A percentile compares a stretch with the other conserved stretches of the same genome.
phyloP scores from a whole-genome alignment of 768 basidiomycete species.

The Daedaleopsis nitida region DNA sequence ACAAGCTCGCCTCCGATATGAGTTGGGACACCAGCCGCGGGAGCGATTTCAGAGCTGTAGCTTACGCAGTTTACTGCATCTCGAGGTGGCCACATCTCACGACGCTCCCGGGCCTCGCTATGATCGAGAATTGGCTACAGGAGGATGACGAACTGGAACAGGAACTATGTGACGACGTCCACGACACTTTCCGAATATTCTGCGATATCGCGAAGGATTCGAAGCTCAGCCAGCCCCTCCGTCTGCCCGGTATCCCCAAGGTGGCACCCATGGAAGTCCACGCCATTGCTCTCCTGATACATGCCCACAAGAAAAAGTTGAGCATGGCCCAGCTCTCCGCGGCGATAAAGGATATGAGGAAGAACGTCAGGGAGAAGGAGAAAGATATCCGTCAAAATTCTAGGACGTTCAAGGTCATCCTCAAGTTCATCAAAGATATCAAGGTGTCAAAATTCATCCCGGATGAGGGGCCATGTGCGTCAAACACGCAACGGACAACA shows the following conservation, averaged over 20 bases:
- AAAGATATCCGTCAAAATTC: conserved; percentile 68
- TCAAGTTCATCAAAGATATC: conserved; percentile 47
- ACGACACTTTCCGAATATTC: conserved; percentile 50
- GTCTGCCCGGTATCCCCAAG: conserved; percentile 39
- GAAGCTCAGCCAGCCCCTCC: conserved; percentile 39
- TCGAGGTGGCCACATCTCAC: conserved; percentile 26
- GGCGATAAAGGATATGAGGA: conserved; percentile 54
- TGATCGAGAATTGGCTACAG: conserved; percentile 30
- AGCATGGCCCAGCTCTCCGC: conserved; percentile 42
- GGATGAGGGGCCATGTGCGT: background rate
- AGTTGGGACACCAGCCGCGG: conserved; percentile 41
- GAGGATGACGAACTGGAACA: conserved; percentile 30
- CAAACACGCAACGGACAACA: background rate
- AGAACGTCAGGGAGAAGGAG: conserved; percentile 53
- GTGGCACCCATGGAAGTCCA: conserved; percentile 74
- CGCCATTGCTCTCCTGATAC: conserved; percentile 54
- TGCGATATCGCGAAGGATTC: conserved; percentile 44
- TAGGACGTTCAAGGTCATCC: conserved; percentile 55
- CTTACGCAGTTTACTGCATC: conserved; percentile 34
- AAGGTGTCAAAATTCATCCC: conserved; percentile 17
- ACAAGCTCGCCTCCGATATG: conserved; percentile 35
- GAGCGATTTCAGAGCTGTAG: conserved; percentile 38
- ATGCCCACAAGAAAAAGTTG: conserved; percentile 45
- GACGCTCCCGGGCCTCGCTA: conserved; percentile 10
- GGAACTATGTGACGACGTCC: conserved; percentile 35